A percentile compares a stretch with the other conserved stretches of the same genome.
Conservation (phyloP, 2,329 filamentous ascomycete species). For the Alternaria alternata region DNA sequence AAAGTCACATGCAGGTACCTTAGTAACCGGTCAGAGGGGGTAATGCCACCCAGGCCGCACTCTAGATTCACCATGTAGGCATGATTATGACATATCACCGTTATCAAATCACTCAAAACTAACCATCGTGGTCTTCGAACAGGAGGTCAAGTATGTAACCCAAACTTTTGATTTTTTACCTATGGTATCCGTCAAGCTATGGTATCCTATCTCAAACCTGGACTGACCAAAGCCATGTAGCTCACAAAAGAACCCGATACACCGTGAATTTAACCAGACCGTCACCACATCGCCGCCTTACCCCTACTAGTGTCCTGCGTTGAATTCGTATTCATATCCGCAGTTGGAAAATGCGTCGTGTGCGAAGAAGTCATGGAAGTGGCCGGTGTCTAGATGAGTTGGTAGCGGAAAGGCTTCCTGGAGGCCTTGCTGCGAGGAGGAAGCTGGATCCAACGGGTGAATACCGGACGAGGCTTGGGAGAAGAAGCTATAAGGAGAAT, state of each 20-base stretch:
- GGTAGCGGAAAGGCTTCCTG: background rate
- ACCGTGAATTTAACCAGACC: background rate
- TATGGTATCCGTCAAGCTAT: background rate
- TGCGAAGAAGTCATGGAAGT: background rate
- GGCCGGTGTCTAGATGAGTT: background rate
- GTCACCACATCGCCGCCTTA: background rate
- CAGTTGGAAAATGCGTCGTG: background rate
- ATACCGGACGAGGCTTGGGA: background rate
- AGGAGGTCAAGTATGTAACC: background rate
- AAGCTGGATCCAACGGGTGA: background rate
- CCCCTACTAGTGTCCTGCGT: background rate
- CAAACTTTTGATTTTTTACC: background rate
- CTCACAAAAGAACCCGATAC: background rate
- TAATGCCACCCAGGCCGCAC: too few relatives aligned
- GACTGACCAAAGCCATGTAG: background rate
- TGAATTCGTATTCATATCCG: background rate
- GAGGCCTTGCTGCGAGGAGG: background rate
- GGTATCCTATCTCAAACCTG: background rate
- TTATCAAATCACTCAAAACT: background rate
- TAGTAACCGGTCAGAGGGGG: background rate
- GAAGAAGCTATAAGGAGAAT: background rate
- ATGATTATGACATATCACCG: background rate
- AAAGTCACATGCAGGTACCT: background rate
- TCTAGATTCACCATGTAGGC: background rate
- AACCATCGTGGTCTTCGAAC: background rate